Evolutionary conservation across 1,139 yeast species (phyloP).

Genomic region (Magnusiomyces tetraspermus): DNA sequence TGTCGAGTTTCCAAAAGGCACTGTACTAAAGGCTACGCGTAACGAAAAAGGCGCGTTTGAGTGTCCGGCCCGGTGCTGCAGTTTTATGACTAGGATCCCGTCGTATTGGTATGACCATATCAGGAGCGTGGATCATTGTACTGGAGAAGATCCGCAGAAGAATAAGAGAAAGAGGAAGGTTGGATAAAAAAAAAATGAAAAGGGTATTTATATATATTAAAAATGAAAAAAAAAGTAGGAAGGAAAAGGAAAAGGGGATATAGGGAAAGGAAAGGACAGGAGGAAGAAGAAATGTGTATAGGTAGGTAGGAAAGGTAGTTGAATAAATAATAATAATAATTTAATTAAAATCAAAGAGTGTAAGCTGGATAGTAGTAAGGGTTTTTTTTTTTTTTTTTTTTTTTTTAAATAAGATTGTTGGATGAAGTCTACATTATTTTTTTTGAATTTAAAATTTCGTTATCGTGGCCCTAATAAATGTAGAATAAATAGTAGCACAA

Average conservation of each 20-base stretch:
- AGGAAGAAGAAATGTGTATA: neutral
- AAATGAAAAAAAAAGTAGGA: neutral
- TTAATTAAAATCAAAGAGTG: no score
- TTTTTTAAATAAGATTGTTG: no score
- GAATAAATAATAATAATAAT: no score
- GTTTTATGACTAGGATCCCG: slow-evolving; percentile 25
- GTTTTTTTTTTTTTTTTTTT: no score
- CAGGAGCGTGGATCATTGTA: slow-evolving; percentile 22
- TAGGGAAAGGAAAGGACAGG: no score
- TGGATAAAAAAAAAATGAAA: neutral
- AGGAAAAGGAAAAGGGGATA: neutral
- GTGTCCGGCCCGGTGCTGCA: slow-evolving; percentile 23
- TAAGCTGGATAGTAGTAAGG: no score
- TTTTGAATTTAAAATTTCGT: no score
- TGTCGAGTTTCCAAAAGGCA: slow-evolving; percentile 19
- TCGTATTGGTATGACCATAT: slow-evolving; percentile 27
- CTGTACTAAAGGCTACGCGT: slow-evolving; percentile 19
- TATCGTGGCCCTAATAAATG: no score
- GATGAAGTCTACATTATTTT: no score
- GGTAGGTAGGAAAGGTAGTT: neutral
- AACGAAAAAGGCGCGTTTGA: slow-evolving; percentile 22
- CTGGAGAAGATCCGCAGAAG: slow-evolving; percentile 25
- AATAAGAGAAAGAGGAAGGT: slow-evolving; percentile 12
- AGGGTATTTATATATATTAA: no score
- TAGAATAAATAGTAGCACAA: no score